phyloP scores from a whole-genome alignment of 257 asterid species.

The Pogostemon cablin region DNA sequence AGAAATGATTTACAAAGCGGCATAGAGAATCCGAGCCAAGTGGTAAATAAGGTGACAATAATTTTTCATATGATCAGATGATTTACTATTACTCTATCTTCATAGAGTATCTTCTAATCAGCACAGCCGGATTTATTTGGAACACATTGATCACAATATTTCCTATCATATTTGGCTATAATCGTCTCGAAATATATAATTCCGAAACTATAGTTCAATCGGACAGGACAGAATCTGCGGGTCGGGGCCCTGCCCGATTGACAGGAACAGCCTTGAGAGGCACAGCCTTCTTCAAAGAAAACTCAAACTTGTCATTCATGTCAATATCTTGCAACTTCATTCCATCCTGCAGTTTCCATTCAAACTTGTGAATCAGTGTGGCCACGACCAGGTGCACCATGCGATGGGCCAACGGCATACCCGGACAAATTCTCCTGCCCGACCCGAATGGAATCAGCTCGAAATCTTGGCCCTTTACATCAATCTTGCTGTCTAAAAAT shows the following conservation, averaged over 20 bases:
- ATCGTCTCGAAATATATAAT: no score
- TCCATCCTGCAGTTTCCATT: slow-evolving; percentile 25
- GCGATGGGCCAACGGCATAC: slow-evolving; percentile 32
- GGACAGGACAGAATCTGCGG: no score
- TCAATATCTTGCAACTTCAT: background rate
- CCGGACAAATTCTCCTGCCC: slow-evolving; percentile 32
- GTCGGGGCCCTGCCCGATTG: background rate
- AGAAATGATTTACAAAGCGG: no score
- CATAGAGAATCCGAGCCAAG: no score
- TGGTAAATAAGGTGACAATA: no score
- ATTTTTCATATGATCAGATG: no score
- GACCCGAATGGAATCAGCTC: slow-evolving; percentile 34
- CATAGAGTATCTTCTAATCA: no score
- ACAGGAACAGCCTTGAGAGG: slow-evolving; percentile 29
- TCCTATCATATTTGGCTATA: no score
- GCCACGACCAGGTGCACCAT: slow-evolving; percentile 30
- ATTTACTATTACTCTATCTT: no score
- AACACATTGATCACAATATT: no score
- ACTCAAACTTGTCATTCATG: slow-evolving; percentile 27
- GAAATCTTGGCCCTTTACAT: slow-evolving; percentile 28
- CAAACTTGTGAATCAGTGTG: slow-evolving; percentile 17
- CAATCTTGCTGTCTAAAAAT: slow-evolving; percentile 22
- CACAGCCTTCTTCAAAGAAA: slow-evolving; percentile 28
- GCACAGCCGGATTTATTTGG: no score
- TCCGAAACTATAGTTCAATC: no score